Percentiles rank a stretch among this genome's conserved stretches.
Evolutionary conservation across 2,329 filamentous ascomycete genomes (phyloP).

Genomic region (Colletotrichum siamense): DNA sequence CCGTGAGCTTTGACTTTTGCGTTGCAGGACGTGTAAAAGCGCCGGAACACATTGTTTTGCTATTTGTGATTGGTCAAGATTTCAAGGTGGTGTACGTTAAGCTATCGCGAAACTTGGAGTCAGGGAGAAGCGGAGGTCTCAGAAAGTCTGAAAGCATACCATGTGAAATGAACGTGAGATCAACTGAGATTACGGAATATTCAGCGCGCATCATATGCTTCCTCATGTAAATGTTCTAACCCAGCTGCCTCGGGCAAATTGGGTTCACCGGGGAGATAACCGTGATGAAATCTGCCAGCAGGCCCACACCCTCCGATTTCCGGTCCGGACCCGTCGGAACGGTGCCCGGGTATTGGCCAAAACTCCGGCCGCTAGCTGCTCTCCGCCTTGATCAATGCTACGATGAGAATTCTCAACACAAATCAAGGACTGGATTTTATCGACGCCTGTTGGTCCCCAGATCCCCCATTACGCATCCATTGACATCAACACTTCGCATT

Average conservation of each 20-base stretch:
- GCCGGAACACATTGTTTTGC: neutral
- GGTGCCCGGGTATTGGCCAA: neutral
- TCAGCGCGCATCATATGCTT: neutral
- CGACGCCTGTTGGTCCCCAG: neutral
- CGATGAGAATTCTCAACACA: neutral
- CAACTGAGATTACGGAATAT: neutral
- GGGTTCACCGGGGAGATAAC: neutral
- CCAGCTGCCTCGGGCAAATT: neutral
- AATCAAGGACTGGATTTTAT: accelerated
- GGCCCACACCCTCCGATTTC: neutral
- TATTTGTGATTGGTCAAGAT: neutral
- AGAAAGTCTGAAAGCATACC: neutral
- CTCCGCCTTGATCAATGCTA: neutral
- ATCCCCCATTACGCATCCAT: neutral
- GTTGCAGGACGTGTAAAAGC: neutral
- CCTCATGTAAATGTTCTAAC: neutral
- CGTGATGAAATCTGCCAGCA: neutral
- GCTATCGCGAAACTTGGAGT: neutral
- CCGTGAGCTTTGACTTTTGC: neutral
- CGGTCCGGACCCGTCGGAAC: neutral
- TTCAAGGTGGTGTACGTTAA: neutral
- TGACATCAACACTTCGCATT: neutral
- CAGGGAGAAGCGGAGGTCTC: neutral
- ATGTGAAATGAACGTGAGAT: neutral
- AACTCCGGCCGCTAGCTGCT: neutral